These are phyloP conservation scores for Phytophthora lateralis DNA, from an alignment of 352 stramenopile species.

Conservation along the genomic window DNA sequence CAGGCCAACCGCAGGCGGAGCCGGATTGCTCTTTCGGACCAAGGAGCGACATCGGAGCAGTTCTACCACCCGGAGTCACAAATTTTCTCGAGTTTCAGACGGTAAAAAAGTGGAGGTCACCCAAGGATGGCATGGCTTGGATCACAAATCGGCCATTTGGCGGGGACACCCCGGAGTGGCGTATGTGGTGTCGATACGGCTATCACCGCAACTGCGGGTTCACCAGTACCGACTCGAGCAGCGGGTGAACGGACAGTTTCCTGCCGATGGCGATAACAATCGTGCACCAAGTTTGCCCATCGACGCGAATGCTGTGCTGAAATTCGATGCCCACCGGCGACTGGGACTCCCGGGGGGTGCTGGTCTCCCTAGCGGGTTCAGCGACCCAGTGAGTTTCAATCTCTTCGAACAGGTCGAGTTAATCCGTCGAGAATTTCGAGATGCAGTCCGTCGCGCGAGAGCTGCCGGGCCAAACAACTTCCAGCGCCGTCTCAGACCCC, in stretches of 20 bases:
- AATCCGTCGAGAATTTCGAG: too few species aligned
- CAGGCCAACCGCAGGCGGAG: not conserved
- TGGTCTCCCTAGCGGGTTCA: slow-evolving; percentile 1
- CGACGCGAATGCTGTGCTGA: not conserved
- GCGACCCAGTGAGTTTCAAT: not conserved
- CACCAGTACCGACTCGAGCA: slow-evolving; percentile 5
- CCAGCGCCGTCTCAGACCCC: too few species aligned
- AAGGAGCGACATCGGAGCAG: not conserved
- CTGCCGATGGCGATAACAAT: not conserved
- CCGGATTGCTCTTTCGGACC: not conserved
- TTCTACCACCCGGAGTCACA: not conserved
- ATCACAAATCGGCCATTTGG: slow-evolving; percentile 4
- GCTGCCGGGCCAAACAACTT: too few species aligned
- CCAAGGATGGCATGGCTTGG: not conserved
- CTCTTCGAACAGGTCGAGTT: slow-evolving; percentile 1
- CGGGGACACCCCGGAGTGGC: not conserved
- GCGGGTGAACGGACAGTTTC: slow-evolving; percentile 1
- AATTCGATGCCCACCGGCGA: slow-evolving; percentile 2
- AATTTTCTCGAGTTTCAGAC: not conserved
- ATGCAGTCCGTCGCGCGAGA: too few species aligned
- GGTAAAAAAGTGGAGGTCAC: slow-evolving; percentile 7
- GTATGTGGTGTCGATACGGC: slow-evolving; percentile 1
- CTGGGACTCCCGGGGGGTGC: not conserved
- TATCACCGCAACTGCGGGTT: not conserved
- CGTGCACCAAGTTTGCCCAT: not conserved